Percentiles rank a stretch among this genome's conserved stretches.
Evolutionary conservation across 2,329 filamentous ascomycete genomes (phyloP).

Genomic region (Cryoendolithus antarcticus): DNA sequence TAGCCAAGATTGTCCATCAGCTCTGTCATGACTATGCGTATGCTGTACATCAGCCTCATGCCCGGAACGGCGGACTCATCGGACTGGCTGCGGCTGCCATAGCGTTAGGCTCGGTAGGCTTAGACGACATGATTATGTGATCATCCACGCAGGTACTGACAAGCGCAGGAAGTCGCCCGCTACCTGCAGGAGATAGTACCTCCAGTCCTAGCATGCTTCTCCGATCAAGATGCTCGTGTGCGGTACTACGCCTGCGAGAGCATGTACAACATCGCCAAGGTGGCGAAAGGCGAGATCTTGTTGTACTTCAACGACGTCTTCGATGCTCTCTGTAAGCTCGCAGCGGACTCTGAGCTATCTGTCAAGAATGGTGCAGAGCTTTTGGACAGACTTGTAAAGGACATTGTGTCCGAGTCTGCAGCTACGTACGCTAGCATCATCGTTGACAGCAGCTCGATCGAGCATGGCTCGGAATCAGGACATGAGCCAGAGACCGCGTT

Average conservation of each 20-base stretch:
- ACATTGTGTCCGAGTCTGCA: conserved; percentile 90
- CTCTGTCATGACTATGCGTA: conserved; percentile 97
- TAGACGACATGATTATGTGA: not conserved
- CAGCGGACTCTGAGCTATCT: conserved; percentile 87
- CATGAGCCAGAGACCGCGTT: conserved; percentile 69
- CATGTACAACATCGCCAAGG: conserved; percentile 99
- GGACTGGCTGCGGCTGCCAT: conserved; percentile 92
- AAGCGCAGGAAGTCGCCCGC: conserved; percentile 66
- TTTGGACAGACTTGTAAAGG: conserved; percentile 85
- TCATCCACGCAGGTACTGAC: conserved; percentile 7
- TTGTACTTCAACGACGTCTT: conserved; percentile 98
- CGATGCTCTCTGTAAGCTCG: conserved; percentile 90
- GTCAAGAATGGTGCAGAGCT: conserved; percentile 97
- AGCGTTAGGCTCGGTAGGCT: conserved; percentile 73
- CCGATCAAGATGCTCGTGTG: conserved; percentile 92
- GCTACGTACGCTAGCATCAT: conserved; percentile 88
- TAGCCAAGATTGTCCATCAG: conserved; percentile 83
- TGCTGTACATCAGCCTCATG: conserved; percentile 91
- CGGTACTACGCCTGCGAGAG: conserved; percentile 98
- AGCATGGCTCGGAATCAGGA: conserved; percentile 16
- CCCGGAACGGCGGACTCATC: conserved; percentile 89
- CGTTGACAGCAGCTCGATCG: conserved; percentile 27
- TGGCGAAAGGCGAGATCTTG: conserved; percentile 93
- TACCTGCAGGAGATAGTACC: conserved; percentile 92
- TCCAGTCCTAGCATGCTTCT: conserved; percentile 92